Evolutionary conservation across 2,329 filamentous ascomycete species (phyloP).

Genomic region (Pseudohalonectria lignicola): DNA sequence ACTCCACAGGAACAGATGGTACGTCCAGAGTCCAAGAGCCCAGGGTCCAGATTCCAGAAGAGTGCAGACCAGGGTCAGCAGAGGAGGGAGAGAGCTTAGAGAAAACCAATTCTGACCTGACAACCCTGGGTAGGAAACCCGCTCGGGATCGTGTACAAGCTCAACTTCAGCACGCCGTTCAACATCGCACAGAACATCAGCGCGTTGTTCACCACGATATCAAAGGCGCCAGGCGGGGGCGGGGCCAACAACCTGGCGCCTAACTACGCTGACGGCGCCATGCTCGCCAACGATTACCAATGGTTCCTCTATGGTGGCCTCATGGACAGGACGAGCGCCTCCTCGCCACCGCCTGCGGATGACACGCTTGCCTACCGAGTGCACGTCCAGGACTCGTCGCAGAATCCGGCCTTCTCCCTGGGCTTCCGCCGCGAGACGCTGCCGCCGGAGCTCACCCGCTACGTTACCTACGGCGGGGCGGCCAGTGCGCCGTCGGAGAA

Average conservation of each 20-base stretch:
- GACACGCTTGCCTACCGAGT: slow-evolving; percentile 37
- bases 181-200: slow-evolving; percentile 41
- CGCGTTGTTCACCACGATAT: slow-evolving; percentile 31
- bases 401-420: slow-evolving; percentile 21
- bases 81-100: too few relatives aligned
- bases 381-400: slow-evolving; percentile 20
- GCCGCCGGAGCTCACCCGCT: slow-evolving; percentile 39
- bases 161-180: slow-evolving; percentile 49
- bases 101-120: neutral
- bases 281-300: slow-evolving; percentile 54
- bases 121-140: slow-evolving; percentile 30
- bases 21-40: too few relatives aligned
- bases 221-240: slow-evolving; percentile 33
- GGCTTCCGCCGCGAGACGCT: slow-evolving; percentile 32
- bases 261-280: slow-evolving; percentile 49
- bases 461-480: slow-evolving; percentile 52
- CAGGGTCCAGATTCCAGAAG: too few relatives aligned
- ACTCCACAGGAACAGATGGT: neutral
- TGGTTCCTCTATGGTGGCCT: slow-evolving; percentile 56
- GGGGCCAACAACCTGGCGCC: slow-evolving; percentile 39
- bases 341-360: slow-evolving; percentile 26
- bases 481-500: slow-evolving; percentile 60
- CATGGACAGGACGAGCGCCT: slow-evolving; percentile 20
- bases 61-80: too few relatives aligned
- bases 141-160: slow-evolving; percentile 39